Base-by-base conservation (phyloP, 2,329 filamentous ascomycete genomes). In the Basipetospora chlamydospora region DNA sequence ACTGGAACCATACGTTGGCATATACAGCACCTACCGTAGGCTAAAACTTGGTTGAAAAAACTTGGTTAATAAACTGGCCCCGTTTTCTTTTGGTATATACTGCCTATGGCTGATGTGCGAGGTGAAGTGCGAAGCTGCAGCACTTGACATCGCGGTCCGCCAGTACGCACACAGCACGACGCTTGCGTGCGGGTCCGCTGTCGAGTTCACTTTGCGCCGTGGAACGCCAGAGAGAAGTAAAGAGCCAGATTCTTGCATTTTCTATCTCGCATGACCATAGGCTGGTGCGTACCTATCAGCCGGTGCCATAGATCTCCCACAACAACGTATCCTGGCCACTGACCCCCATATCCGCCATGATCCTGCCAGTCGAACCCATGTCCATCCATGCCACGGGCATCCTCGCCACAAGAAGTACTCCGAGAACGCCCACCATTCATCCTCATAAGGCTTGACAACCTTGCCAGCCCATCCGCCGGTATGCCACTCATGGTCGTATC, bases 61-160 rank as follows among this genome's bases (percentile, higher is more conserved):
- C n/a, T n/a, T n/a, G n/a, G n/a, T n/a, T n/a, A n/a, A n/a, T n/a
- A n/a, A n/a, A n/a, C n/a, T n/a, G n/a, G n/a, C n/a, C n/a, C n/a
- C n/a, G n/a, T n/a, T n/a, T n/a, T n/a, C n/a, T n/a, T n/a, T n/a
- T n/a, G n/a, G n/a, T 5, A 65, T 67, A 52, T 63, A 59, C 49
- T 66, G 70, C 42, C 62, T 62, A 3, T 69, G 67, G 42, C 49
- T 70, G 0, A 57, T 58, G 0, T 63, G 56, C 45, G 60, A 70
- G 44, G 61, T 66, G 1, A 66, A 66, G 46, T 63, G 56, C 41
- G 54, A 59, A 31, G 45, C 48, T 22, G 49, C 42, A 16, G 50
- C 44, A 1, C 57, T 63, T 5, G 48, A 58, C 33, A 37, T 57
- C 9, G 55, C 56, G 3, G 55, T 60, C 39, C 49, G 54, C 33